These are phyloP conservation scores for Cicer arietinum DNA, from an alignment of 306 rosid genomes.

Conservation along the genomic window DNA sequence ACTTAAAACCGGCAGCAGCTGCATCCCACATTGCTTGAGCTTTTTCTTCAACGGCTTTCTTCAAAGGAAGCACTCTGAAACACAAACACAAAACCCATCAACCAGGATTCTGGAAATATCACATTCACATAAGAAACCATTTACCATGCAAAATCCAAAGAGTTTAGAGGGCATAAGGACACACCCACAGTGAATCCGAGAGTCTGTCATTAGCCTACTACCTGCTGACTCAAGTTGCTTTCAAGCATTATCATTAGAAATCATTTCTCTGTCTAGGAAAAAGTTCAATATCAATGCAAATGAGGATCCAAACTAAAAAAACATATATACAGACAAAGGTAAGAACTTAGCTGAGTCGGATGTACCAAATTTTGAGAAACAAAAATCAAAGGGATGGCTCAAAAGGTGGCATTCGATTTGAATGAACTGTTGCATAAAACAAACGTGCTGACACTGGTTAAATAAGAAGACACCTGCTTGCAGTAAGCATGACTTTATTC, in stretches of 20 bases:
- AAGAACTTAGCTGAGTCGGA: constrained; percentile 47
- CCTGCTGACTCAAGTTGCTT: constrained; percentile 84
- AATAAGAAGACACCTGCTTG: background rate
- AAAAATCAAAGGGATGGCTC: constrained; percentile 37
- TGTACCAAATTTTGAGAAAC: constrained; percentile 40
- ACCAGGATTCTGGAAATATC: constrained; percentile 41
- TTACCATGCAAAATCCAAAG: constrained; percentile 65
- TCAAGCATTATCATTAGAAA: constrained; percentile 73
- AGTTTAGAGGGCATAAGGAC: constrained; percentile 62
- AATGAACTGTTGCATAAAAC: constrained; percentile 23
- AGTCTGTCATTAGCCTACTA: constrained; percentile 84
- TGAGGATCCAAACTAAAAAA: constrained; percentile 53
- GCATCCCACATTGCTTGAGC: constrained; percentile 77
- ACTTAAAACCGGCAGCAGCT: constrained; percentile 69
- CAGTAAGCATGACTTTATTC: constrained; percentile 32
- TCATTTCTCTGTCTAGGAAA: constrained; percentile 82
- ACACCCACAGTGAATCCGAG: constrained; percentile 69
- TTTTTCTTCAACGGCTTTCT: constrained; percentile 88
- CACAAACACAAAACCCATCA: constrained; percentile 42
- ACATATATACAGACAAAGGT: constrained; percentile 46
- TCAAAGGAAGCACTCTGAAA: constrained; percentile 85
- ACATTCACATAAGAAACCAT: constrained; percentile 46
- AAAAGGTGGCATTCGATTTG: constrained; percentile 36
- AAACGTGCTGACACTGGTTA: constrained; percentile 35
- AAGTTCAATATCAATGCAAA: constrained; percentile 66